Conservation (phyloP, 1,139 yeast genomes). For the Chernovozyma sophiae-reginae region DNA sequence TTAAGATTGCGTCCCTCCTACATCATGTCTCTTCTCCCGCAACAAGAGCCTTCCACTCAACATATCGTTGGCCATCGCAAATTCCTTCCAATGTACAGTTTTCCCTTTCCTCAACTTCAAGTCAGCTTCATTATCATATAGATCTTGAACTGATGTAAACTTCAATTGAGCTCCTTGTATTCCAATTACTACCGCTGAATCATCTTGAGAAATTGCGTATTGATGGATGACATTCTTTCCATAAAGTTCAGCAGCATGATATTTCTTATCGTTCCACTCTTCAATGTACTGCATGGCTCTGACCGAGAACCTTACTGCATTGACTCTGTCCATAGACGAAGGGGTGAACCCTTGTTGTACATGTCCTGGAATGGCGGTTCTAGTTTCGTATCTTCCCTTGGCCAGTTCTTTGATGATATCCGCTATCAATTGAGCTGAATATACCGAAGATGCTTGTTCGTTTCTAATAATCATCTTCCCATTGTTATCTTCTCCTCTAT, state of each 20-base stretch:
- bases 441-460: constrained; percentile 65
- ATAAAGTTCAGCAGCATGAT: constrained; percentile 4
- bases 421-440: constrained; percentile 63
- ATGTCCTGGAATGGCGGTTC: constrained; percentile 79
- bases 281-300: constrained; percentile 70
- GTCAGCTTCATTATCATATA: constrained; percentile 61
- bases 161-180: constrained; percentile 60
- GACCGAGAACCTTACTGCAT: constrained; percentile 66
- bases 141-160: constrained; percentile 50
- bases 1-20: too few species aligned
- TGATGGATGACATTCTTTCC: constrained; percentile 5
- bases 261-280: constrained; percentile 21
- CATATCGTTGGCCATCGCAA: constrained; percentile 58
- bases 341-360: constrained; percentile 85
- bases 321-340: constrained; percentile 70
- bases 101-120: constrained; percentile 60
- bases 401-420: constrained; percentile 66
- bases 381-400: constrained; percentile 64
- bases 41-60: constrained; percentile 62
- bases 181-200: constrained; percentile 63
- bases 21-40: constrained; percentile 32
- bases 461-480: constrained; percentile 71
- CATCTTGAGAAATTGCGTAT: constrained; percentile 3
- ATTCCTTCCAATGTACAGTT: constrained; percentile 63
- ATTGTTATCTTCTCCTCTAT: constrained; percentile 76